Base-by-base conservation (phyloP, 23 red algal genomes). In the Rhodosorus marinus region DNA sequence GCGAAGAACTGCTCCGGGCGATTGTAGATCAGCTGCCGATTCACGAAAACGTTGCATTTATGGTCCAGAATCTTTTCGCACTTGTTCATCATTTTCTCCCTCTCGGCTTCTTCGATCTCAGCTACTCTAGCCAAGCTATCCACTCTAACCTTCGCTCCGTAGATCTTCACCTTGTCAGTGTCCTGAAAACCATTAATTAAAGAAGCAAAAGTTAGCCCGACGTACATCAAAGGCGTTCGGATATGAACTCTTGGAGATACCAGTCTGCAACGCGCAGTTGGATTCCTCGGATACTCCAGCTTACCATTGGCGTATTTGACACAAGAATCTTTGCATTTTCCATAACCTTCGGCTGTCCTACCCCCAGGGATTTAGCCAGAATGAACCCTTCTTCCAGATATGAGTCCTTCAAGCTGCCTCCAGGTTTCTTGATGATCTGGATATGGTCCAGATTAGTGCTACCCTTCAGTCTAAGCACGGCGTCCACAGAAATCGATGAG, bases 11-110 rank as follows among this genome's bases (percentile, higher is more conserved):
- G 90, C 56, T 98, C 90, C 1, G 90, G 90, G 21, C 79, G 70
- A 56, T 98, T 98, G 31, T 98, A 98, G 54, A 98, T 98, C 23
- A 98, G 81, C 55, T 98, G 90, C 20, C 90, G 69, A 53, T 98
- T 98, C 42, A 98, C 71, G 52, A 98, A 98, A 2, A 84, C 80
- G 34, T 98, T 98, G 57, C 80, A 86, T 9, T 51, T 51, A 30
- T 98, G 79, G 19, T 54, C 74, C 26, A 85, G 22, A 58, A 98
- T 98, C 51, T 59, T 59, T 25, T 82, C 67, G 41, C 80, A 85
- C 58, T 95, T 98, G 34, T 49, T 62, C 49, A 85, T 74, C 90
- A 98, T 98, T 68, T 85, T 98, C 6, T 67, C 66, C 57, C 70
- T 69, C 51, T 98, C 90, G 4, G 90, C 90, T 48, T 98, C 62